Conservation (phyloP, 2,329 filamentous ascomycete species). For the Conoideocrella luteorostrata region DNA sequence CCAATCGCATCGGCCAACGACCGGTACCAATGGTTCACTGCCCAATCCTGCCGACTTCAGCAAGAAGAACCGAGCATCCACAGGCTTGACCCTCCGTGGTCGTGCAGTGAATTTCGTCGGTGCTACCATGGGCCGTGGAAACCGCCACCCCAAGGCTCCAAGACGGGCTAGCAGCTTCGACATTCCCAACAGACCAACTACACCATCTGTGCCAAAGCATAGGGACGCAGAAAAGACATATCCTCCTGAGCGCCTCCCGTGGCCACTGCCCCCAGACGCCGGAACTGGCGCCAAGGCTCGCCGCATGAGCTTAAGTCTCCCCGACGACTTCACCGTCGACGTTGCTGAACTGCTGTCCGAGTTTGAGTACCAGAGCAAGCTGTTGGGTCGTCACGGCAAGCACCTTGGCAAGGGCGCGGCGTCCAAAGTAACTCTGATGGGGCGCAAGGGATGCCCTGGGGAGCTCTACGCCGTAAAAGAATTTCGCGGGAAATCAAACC, state of each 20-base stretch:
- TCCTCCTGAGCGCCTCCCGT: conserved; percentile 41
- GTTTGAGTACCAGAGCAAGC: conserved; percentile 63
- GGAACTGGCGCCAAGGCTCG: conserved; percentile 73
- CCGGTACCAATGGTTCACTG: conserved; percentile 22
- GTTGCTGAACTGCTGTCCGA: conserved; percentile 59
- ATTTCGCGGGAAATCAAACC: conserved; percentile 65
- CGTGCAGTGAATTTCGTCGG: conserved; percentile 42
- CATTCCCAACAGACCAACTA: conserved; percentile 23
- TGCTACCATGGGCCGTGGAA: conserved; percentile 17
- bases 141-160: conserved; percentile 16
- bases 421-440: conserved; percentile 76
- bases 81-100: conserved; percentile 42
- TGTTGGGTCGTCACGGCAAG: conserved; percentile 67
- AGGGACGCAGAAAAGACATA: conserved; percentile 22
- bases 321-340: conserved; percentile 68
- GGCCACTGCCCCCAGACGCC: conserved; percentile 57
- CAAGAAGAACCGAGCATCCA: conserved; percentile 45
- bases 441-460: conserved; percentile 55
- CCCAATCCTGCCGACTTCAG: conserved; percentile 40
- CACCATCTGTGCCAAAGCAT: conserved; percentile 12
- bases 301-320: conserved; percentile 67
- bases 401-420: conserved; percentile 76
- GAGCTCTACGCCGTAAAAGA: conserved; percentile 83
- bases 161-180: conserved; percentile 47
- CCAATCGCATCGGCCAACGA: conserved; percentile 17